Conservation (phyloP, 2,329 filamentous ascomycete genomes). For the Colletotrichum tofieldiae region DNA sequence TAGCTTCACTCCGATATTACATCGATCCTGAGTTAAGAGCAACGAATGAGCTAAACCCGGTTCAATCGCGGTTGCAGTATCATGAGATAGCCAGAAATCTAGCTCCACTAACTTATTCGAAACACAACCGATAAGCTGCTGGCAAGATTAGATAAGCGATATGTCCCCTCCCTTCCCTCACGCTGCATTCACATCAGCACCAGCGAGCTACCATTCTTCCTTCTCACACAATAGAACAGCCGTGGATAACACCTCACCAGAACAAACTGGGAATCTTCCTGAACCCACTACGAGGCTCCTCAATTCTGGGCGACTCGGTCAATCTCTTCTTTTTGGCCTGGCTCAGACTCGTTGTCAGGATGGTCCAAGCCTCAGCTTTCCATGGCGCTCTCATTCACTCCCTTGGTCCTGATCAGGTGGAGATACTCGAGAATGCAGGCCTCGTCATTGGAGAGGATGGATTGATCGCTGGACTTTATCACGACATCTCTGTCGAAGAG, state of each 20-base stretch:
- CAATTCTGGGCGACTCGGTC: not conserved
- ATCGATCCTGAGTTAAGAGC: not conserved
- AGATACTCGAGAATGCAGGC: conserved; percentile 57
- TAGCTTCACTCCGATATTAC: too few relatives aligned
- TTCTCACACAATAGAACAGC: not conserved
- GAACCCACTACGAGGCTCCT: too few relatives aligned
- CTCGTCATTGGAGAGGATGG: conserved; percentile 50
- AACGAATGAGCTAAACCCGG: not conserved
- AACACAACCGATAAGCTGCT: not conserved
- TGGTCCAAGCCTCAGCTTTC: conserved; percentile 47
- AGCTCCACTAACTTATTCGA: not conserved
- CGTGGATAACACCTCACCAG: not conserved
- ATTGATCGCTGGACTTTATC: conserved; percentile 47
- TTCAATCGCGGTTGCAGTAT: not conserved
- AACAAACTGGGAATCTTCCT: not conserved
- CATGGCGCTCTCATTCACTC: conserved; percentile 62
- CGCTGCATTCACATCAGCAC: not conserved
- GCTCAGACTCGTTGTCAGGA: not conserved
- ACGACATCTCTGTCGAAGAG: conserved; percentile 20
- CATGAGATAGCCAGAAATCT: not conserved
- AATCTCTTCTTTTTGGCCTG: not conserved
- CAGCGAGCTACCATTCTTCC: not conserved
- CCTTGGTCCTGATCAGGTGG: conserved; percentile 49
- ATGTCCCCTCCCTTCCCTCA: not conserved
- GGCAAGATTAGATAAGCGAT: not conserved